Percentiles rank a stretch among this genome's conserved stretches.
These are phyloP conservation scores for Sonneratia alba DNA, from an alignment of 345 rosid genomes.

Conservation along the genomic window DNA sequence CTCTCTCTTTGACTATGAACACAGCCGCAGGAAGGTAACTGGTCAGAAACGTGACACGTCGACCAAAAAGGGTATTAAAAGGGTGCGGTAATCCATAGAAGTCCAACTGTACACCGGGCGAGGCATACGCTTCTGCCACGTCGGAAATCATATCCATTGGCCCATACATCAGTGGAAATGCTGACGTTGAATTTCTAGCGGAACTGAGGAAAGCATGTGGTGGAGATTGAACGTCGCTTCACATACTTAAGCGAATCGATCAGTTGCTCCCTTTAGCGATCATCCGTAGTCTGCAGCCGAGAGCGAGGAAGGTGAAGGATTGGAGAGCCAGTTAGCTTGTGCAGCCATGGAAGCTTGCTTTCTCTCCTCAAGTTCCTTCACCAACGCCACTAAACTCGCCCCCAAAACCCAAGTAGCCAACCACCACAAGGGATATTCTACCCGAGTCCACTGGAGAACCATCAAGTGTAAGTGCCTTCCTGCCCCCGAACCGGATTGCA, in stretches of 20 bases:
- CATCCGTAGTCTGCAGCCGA: not conserved
- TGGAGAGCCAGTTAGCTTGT: not conserved
- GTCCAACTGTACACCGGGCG: not conserved
- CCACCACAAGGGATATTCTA: slow-evolving; percentile 27
- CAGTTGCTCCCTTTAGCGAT: not conserved
- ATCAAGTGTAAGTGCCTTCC: slow-evolving; percentile 7
- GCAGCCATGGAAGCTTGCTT: slow-evolving; percentile 63
- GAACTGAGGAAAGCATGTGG: slow-evolving; percentile 28
- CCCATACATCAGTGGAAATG: slow-evolving; percentile 26
- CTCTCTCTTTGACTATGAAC: too few species aligned
- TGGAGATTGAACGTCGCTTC: slow-evolving; percentile 20
- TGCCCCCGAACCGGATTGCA: not conserved
- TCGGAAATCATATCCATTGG: slow-evolving; percentile 30
- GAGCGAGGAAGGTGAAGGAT: not conserved
- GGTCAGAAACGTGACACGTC: slow-evolving; percentile 16
- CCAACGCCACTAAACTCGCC: slow-evolving; percentile 26
- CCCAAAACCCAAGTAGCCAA: slow-evolving; percentile 36
- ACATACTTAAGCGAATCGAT: not conserved
- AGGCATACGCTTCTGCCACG: slow-evolving; percentile 15
- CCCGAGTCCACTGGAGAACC: slow-evolving; percentile 25
- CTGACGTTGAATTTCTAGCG: not conserved
- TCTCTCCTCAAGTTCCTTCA: slow-evolving; percentile 51
- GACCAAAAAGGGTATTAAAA: slow-evolving; percentile 9
- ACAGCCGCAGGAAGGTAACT: slow-evolving; percentile 2
- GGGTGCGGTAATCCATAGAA: not conserved